These are phyloP conservation scores for Byssoonygena ceratinophila DNA, from an alignment of 2,329 filamentous ascomycete genomes.

Conservation along the genomic window DNA sequence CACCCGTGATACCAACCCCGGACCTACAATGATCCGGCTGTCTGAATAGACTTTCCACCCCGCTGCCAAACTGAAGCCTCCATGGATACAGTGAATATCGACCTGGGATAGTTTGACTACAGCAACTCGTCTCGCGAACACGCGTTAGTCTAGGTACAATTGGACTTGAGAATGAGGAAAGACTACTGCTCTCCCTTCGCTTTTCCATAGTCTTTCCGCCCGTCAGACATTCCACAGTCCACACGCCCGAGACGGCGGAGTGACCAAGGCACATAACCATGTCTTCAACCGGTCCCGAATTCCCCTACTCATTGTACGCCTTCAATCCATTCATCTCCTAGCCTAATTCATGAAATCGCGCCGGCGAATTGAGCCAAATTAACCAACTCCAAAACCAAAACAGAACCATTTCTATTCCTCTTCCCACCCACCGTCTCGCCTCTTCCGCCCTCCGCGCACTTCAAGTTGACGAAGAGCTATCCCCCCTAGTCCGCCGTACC, in stretches of 20 bases:
- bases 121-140: no score
- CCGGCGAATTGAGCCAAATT: neutral
- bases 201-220: no score
- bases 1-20: no score
- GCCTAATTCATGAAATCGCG: no score
- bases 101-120: no score
- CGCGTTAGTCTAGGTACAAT: no score
- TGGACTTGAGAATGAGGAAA: no score
- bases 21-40: neutral
- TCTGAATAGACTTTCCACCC: neutral
- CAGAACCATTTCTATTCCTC: slow-evolving; percentile 59
- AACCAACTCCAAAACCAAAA: neutral
- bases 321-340: no score
- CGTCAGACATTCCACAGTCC: no score
- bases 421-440: slow-evolving; percentile 70
- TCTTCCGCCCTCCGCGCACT: slow-evolving; percentile 63
- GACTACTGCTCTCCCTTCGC: no score
- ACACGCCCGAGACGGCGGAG: no score
- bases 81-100: neutral
- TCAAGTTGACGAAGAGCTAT: slow-evolving; percentile 79
- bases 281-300: slow-evolving; percentile 37
- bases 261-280: neutral
- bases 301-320: slow-evolving; percentile 55
- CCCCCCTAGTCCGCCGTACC: slow-evolving; percentile 63
- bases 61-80: neutral